Percentiles rank a stretch among this genome's conserved stretches.
These are phyloP conservation scores for Chalciporus pseudorubinellus DNA, from an alignment of 768 basidiomycete genomes.

Conservation along the genomic window DNA sequence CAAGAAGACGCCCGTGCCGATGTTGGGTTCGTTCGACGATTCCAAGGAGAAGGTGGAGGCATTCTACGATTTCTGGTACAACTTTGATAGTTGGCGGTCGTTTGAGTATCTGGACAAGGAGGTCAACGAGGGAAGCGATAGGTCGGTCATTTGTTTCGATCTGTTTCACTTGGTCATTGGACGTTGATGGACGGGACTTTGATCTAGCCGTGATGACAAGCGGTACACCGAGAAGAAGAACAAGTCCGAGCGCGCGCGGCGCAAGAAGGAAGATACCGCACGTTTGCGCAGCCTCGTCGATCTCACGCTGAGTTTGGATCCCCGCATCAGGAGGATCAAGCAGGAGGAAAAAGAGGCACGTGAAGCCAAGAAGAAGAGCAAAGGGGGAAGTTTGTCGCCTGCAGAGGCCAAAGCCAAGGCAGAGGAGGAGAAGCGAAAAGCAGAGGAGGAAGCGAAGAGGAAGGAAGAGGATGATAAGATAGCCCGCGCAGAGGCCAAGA, in stretches of 20 bases:
- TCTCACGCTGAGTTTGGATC: constrained; percentile 77
- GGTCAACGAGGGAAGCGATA: constrained; percentile 95
- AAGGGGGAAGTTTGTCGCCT: constrained; percentile 36
- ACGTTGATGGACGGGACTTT: constrained; percentile 10
- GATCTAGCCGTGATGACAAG: constrained; percentile 89
- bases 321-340: constrained; percentile 96
- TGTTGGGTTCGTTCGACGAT: constrained; percentile 67
- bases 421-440: constrained; percentile 59
- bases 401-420: constrained; percentile 50
- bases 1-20: too few species aligned
- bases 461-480: constrained; percentile 83
- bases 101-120: constrained; percentile 99
- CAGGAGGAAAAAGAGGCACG: constrained; percentile 93
- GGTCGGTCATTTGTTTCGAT: constrained; percentile 45
- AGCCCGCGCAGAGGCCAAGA: constrained; percentile 75
- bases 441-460: constrained; percentile 67
- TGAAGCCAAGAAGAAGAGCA: constrained; percentile 81
- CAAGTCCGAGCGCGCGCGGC: constrained; percentile 90
- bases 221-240: constrained; percentile 99
- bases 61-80: constrained; percentile 99
- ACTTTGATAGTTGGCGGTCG: constrained; percentile 97
- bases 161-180: not conserved
- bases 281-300: constrained; percentile 87
- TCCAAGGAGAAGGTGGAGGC: constrained; percentile 80
- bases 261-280: constrained; percentile 97